These are phyloP conservation scores for Kuraishia cidri DNA, from an alignment of 805 yeast genomes.

Conservation along the genomic window DNA sequence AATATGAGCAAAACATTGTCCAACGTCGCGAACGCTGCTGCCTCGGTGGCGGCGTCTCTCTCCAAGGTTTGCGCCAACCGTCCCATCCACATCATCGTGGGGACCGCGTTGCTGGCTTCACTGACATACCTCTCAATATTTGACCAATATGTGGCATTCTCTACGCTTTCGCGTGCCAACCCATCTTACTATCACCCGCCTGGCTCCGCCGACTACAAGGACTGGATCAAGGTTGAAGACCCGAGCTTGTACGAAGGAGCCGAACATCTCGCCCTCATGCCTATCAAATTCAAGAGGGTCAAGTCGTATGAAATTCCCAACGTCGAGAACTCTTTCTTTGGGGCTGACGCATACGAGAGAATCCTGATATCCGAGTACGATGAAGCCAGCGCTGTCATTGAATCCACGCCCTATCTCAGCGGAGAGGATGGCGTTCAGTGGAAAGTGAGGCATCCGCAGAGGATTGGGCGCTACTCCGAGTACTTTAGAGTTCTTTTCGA, in stretches of 20 bases:
- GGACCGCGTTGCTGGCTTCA: constrained; percentile 67
- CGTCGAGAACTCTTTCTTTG: constrained; percentile 26
- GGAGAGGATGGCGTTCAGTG: constrained; percentile 40
- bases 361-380: constrained; percentile 23
- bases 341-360: constrained; percentile 31
- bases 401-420: constrained; percentile 10
- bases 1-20: too few relatives aligned
- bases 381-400: constrained; percentile 11
- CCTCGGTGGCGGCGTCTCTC: constrained; percentile 13
- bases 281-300: constrained; percentile 46
- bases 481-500: constrained; percentile 29
- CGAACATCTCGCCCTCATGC: constrained; percentile 39
- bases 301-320: constrained; percentile 31
- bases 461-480: constrained; percentile 47
- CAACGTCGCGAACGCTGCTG: too few relatives aligned
- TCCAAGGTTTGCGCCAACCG: constrained; percentile 55
- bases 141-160: constrained; percentile 42
- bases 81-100: constrained; percentile 81
- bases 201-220: constrained; percentile 19
- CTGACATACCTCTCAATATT: constrained; percentile 70
- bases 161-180: constrained; percentile 4
- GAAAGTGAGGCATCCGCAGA: constrained; percentile 51
- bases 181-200: constrained; percentile 27
- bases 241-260: constrained; percentile 28
- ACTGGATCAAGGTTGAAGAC: constrained; percentile 44